Evolutionary conservation across 1,284 basidiomycete genomes (phyloP), one percentile per base, ranked within the genome.

Genomic region (Ceratorhiza oryzae-sativae): DNA sequence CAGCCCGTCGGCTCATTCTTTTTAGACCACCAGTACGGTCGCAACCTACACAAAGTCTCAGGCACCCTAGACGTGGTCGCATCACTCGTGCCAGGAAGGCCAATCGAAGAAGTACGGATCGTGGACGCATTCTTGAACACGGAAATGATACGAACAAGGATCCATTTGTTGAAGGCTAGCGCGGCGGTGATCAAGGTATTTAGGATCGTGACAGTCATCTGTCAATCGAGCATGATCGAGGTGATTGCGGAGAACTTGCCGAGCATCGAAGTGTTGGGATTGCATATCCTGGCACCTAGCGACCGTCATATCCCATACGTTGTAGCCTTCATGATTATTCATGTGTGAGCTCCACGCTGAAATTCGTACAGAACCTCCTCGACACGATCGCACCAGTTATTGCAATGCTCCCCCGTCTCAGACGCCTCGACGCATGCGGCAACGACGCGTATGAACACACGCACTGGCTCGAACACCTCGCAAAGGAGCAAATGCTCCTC

Each of bases 111-210:
- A 36, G 32, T 65, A 12, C 3, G 32, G 30, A 53, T 65, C 25
- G 62, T 65, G 6, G 62, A 65, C 20, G 62, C 48, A 39, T 65
- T 65, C 48, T 32, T 65, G 4, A 53, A 41, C 48, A 65, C 62
- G 10, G 62, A 65, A 48, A 65, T 65, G 62, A 49, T 65, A 39
- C 46, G 62, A n/a, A 65, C 62, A 53, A 49, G 62, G 36, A 65
- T 65, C 15, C 45, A 53, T 30, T 41, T 65, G 15, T 32, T 65
- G 27, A 34, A 30, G 5, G 20, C 48, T 8, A 49, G 42, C 18
- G 46, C 18, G 15, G 36, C 48, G 4, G 25, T 32, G 18, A 65
- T 65, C 15, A 65, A 27, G 20, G 48, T 53, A 10, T 65, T 65
- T 20, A 32, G 62, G 34, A 20, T 65, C 15, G 62, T 65, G n/a